Base-by-base conservation (phyloP, 352 stramenopile genomes). In the Elongisporangium prolatum region DNA sequence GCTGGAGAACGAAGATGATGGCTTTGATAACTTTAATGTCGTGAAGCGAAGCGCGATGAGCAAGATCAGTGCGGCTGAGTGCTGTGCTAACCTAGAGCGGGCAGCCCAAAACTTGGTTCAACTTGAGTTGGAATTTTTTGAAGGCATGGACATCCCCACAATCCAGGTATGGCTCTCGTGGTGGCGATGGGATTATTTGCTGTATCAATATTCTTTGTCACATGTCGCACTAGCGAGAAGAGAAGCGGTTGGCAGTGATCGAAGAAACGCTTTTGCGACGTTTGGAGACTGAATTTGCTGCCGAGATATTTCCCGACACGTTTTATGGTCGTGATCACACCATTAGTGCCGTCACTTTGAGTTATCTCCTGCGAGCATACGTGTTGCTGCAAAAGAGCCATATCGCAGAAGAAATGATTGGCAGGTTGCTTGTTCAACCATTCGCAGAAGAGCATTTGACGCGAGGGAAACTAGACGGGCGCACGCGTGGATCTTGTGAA, bases 221-320 rank as follows among this genome's bases (percentile, higher is more conserved):
- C 63, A 38, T 44, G n/a, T 50, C 3, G 57, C 21, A 24, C 10
- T 56, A 88, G 81, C 67, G 71, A 52, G 77, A 89, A 54, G 81
- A 93, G 28, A 93, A 90, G 52, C 79, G 81, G 4, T 66, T 93
- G 16, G 70, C 71, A 0, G 65, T 71, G 18, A 78, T 91, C 53
- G 84, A 93, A 73, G 80, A 91, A 60, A 84, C 78, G 25, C 63
- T 93, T 25, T 54, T 91, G 21, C 70, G 71, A 20, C 75, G 80
- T n/a, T 67, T 93, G 5, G 84, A 95, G 66, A 91, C 86, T 1
- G 86, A 95, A 57, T 87, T 95, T 40, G 75, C 83, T 25, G 92
- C 86, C 10, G 84, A 96, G 58, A 89, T 96, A 37, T 86, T 93
- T 14, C 86, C 86, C 0, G 86, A 96, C 59, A 92, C 84, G 11